Evolutionary conservation across 1,284 basidiomycete genomes (phyloP).

Genomic region (Entoloma clypeatum): DNA sequence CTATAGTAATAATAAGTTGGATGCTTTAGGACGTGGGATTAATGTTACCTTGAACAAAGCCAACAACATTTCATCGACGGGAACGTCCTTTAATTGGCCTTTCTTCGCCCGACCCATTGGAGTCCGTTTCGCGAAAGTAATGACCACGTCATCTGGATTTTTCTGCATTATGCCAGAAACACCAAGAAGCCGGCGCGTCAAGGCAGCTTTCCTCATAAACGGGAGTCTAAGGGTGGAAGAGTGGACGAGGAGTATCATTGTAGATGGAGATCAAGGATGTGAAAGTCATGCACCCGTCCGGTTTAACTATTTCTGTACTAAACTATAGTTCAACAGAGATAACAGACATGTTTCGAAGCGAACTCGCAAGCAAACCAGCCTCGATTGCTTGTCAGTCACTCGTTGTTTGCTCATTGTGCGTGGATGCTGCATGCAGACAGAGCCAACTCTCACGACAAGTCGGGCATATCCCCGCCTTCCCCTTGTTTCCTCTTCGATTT

Average conservation of each 20-base stretch:
- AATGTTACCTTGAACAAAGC: slow-evolving; percentile 59
- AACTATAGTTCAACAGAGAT: too few species aligned
- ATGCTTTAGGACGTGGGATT: background rate
- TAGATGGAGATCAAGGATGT: slow-evolving; percentile 5
- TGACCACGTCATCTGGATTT: slow-evolving; percentile 77
- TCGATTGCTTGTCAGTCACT: too few species aligned
- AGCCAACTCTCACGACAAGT: slow-evolving; percentile 29
- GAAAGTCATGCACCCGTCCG: slow-evolving; percentile 2
- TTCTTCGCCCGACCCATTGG: slow-evolving; percentile 76
- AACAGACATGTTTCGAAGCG: too few species aligned
- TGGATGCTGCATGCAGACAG: background rate
- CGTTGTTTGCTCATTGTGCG: background rate
- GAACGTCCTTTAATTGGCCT: slow-evolving; percentile 74
- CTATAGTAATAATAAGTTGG: slow-evolving; percentile 21
- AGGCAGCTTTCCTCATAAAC: slow-evolving; percentile 38
- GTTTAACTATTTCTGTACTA: too few species aligned
- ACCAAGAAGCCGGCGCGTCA: slow-evolving; percentile 44
- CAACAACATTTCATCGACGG: slow-evolving; percentile 70
- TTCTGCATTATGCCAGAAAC: slow-evolving; percentile 53
- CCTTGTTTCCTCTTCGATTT: slow-evolving; percentile 39
- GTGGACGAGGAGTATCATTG: slow-evolving; percentile 14
- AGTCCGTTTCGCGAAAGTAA: slow-evolving; percentile 81
- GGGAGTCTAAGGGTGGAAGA: slow-evolving; percentile 12
- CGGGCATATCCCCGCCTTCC: slow-evolving; percentile 27
- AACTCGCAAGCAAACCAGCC: too few species aligned